Evolutionary conservation across 352 stramenopile genomes (phyloP), one percentile per base, ranked within the genome.

Genomic region (Aphanomyces euteiches): DNA sequence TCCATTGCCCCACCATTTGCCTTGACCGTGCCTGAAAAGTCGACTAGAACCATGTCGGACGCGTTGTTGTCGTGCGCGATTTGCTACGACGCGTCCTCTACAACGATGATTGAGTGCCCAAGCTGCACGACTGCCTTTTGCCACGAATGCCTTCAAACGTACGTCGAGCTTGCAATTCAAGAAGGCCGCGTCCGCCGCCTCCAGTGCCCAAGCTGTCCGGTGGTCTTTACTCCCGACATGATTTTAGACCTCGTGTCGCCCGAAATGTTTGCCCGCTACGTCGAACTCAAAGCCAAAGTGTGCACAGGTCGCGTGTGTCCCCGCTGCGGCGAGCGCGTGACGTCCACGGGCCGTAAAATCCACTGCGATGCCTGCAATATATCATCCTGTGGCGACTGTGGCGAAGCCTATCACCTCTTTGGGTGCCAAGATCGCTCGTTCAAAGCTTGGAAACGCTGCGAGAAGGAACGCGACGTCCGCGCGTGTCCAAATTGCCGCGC

Each of bases 401-500:
- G 64, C 40, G 64, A 70, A 7, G 4, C 15, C 7, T 70, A 70
- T 28, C 64, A 70, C 36, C 39, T 61, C 40, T 70, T 70, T 39
- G 17, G 54, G 17, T 37, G 81, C 41, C 76, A 82, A 5, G 84
- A 93, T 54, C 84, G 78, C 63, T 79, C 79, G 7, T 89, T 87
- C 53, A 73, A 75, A 47, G 73, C 75, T 21, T 93, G 85, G 85
- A 83, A 85, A 59, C 87, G 84, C 72, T 28, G 28, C 28, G 28
- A 28, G 28, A 28, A 28, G 28, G 75, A 69, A 4, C 79, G 84
- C 72, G 83, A 93, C 58, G 85, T 92, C 21, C 84, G 83, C 38
- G 74, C 73, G 28, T 93, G 85, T 54, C 85, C 85, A n/a, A 78
- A 67, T 54, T 93, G 85, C 79, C 79, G 81, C 60, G 69, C 74